These are phyloP conservation scores for Buxus sempervirens DNA, from an alignment of 164 flowering plant genomes.

Conservation along the genomic window DNA sequence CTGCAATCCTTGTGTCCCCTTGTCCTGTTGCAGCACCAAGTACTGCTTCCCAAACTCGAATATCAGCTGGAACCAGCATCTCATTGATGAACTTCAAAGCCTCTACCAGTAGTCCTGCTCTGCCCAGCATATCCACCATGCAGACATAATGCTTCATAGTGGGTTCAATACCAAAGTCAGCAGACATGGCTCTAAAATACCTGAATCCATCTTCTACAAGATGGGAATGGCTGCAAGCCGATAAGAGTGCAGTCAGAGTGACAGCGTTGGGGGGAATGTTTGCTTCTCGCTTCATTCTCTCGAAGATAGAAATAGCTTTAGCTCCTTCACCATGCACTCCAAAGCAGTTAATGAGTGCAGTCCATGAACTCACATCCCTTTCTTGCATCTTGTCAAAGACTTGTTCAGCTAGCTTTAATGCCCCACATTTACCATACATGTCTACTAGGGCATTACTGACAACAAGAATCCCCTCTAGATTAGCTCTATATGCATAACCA, in stretches of 20 bases:
- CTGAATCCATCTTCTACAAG: background rate
- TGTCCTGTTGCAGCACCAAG: conserved; percentile 17
- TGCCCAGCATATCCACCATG: conserved; percentile 23
- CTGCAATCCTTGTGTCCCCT: conserved; percentile 12
- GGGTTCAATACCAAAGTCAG: background rate
- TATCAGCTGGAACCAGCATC: conserved; percentile 16
- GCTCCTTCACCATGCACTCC: background rate
- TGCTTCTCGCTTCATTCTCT: background rate
- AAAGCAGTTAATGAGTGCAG: background rate
- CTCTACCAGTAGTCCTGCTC: conserved; percentile 15
- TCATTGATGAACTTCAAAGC: conserved; percentile 16
- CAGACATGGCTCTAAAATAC: background rate
- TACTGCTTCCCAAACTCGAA: conserved; percentile 17
- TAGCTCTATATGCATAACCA: background rate
- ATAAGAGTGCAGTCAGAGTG: background rate
- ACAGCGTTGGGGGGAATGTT: background rate
- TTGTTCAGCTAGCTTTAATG: background rate
- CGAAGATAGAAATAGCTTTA: background rate
- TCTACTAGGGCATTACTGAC: background rate
- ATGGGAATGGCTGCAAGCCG: background rate
- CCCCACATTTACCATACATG: background rate
- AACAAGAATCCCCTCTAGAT: background rate
- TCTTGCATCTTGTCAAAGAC: background rate
- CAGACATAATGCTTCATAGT: background rate
- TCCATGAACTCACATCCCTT: background rate